These are phyloP conservation scores for Phoma herbarum DNA, from an alignment of 2,329 filamentous ascomycete genomes.

Conservation along the genomic window DNA sequence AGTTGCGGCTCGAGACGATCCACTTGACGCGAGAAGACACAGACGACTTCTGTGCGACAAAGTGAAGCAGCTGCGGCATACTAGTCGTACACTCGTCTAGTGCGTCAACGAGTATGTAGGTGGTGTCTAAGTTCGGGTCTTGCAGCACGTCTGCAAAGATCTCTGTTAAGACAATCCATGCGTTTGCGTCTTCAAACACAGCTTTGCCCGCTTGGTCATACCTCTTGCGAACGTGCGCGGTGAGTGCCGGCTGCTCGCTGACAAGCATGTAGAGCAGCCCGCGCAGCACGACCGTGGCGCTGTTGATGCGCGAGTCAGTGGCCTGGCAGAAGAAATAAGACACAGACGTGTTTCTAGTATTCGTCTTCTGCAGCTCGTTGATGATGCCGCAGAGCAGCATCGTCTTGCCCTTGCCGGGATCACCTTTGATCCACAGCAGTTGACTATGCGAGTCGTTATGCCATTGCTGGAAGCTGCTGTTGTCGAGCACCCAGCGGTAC, in stretches of 20 bases:
- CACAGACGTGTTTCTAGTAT: conserved; percentile 23
- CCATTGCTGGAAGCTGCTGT: conserved; percentile 35
- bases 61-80: conserved; percentile 15
- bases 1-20: conserved; percentile 23
- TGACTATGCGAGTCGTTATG: conserved; percentile 30
- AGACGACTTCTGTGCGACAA: conserved; percentile 6
- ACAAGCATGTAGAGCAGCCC: conserved; percentile 57
- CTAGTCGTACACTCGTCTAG: conserved; percentile 25
- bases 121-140: conserved; percentile 34
- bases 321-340: no score
- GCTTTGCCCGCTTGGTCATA: conserved; percentile 8
- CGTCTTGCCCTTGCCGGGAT: conserved; percentile 53
- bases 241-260: conserved; percentile 27
- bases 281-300: conserved; percentile 53
- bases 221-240: conserved; percentile 17
- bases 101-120: conserved; percentile 27
- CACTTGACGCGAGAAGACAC: conserved; percentile 15
- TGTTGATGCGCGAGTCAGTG: no score
- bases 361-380: conserved; percentile 37
- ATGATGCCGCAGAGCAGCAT: conserved; percentile 48
- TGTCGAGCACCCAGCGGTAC: conserved; percentile 35
- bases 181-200: conserved; percentile 25
- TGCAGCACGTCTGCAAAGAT: conserved; percentile 55
- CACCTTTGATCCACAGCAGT: conserved; percentile 54
- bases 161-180: conserved; percentile 24